Evolutionary conservation across 108 stramenopile genomes (phyloP), one percentile per base, ranked within the genome.

Genomic region (Cyclotella distinguenda): DNA sequence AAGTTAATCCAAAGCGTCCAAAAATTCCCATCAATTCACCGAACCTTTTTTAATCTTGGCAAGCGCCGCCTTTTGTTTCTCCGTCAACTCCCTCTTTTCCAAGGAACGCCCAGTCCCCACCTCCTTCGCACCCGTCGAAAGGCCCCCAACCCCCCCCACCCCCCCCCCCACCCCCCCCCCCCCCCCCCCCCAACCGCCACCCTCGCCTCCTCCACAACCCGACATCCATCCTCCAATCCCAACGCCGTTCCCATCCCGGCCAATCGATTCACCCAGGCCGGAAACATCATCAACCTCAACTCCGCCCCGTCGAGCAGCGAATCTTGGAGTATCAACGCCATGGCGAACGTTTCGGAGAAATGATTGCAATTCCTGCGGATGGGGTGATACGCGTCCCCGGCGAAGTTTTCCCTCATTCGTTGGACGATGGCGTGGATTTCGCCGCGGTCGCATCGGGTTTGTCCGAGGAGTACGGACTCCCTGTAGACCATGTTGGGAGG

Each of bases 1-100:
- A n/a, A n/a, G n/a, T n/a, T n/a, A n/a, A n/a, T n/a, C n/a, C n/a
- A n/a, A n/a, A n/a, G n/a, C n/a, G n/a, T n/a, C n/a, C n/a, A n/a
- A n/a, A n/a, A 38, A 8, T 10, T 38, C 12, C 12, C 38, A 38
- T 38, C 12, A 10, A 12, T 12, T 38, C 10, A 8, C 38, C 8
- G 38, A 8, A 38, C 38, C 12, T 38, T 38, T 38, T 12, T 38
- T 38, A 8, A 38, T 10, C 38, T 38, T 38, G 38, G 38, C 38
- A 38, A 38, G 38, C 38, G 38, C 38, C 12, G 38, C 38, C 8
- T 21, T 2, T 32, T 36, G 60, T 93, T 88, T 46, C 93, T 74
- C 58, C 91, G 93, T 58, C 90, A 91, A 35, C 94, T 68, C n/a
- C 92, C 90, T 45, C 65, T 54, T 42, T 61, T 52, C 67, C 91